phyloP scores from a whole-genome alignment of 306 rosid genomes.

The Castanea crenata region DNA sequence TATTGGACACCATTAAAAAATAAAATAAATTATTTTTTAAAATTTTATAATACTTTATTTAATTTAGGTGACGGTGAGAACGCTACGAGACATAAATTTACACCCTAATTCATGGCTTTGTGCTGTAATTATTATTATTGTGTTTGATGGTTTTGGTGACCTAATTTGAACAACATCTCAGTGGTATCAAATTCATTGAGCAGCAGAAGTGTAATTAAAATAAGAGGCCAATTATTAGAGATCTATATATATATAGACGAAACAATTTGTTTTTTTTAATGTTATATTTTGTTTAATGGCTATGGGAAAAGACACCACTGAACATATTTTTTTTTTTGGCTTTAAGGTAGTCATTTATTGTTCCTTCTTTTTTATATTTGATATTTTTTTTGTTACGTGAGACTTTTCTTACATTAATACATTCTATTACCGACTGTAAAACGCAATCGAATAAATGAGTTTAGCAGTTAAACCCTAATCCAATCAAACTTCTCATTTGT shows the following conservation, averaged over 20 bases:
- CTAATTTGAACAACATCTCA: background rate
- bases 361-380: no score
- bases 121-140: background rate
- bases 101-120: background rate
- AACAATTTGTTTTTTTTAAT: no score
- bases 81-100: background rate
- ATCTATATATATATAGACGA: background rate
- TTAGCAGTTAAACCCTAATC: background rate
- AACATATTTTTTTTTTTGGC: no score
- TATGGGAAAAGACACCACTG: no score
- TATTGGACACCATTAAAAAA: background rate
- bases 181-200: background rate
- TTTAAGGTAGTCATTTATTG: no score
- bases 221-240: background rate
- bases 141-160: background rate
- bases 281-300: no score
- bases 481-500: background rate
- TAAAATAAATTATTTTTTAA: background rate
- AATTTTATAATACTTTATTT: background rate
- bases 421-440: no score
- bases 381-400: no score
- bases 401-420: no score
- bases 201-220: background rate
- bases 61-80: background rate
- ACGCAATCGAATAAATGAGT: background rate